Evolutionary conservation across 2,329 filamentous ascomycete species (phyloP).

Genomic region (Fusarium ramigenum): DNA sequence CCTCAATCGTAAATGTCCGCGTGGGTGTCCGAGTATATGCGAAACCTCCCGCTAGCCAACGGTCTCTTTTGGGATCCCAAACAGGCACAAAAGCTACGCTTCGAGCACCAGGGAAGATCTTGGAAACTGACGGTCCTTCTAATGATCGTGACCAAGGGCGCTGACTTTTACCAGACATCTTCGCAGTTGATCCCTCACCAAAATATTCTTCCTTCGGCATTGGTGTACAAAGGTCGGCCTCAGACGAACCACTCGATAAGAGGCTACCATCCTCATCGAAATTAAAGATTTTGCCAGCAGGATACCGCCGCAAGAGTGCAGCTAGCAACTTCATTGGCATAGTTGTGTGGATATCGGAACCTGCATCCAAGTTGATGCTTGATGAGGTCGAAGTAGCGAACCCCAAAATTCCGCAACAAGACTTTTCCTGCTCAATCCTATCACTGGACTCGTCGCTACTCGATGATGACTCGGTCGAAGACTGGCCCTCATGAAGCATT

Average conservation of each 20-base stretch:
- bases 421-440: conserved; percentile 2
- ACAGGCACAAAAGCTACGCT: conserved; percentile 59
- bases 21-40: conserved; percentile 57
- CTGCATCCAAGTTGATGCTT: conserved; percentile 45
- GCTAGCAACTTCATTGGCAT: conserved; percentile 53
- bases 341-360: conserved; percentile 26
- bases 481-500: conserved; percentile 26
- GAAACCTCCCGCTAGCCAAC: conserved; percentile 61
- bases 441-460: conserved; percentile 44
- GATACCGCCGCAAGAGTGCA: conserved; percentile 56
- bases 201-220: neutral
- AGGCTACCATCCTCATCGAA: conserved; percentile 53
- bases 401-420: conserved; percentile 49
- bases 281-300: conserved; percentile 57
- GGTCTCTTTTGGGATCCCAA: conserved; percentile 56
- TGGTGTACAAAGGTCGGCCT: conserved; percentile 35
- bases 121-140: conserved; percentile 37
- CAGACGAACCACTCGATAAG: conserved; percentile 45
- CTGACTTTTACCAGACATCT: neutral
- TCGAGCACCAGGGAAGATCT: conserved; percentile 54
- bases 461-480: conserved; percentile 6
- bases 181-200: neutral
- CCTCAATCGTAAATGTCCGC: conserved; percentile 55
- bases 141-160: conserved; percentile 4
- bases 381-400: conserved; percentile 49